Evolutionary conservation across 495 filamentous ascomycete genomes (phyloP).

Genomic region (Aspergillus hancockii): DNA sequence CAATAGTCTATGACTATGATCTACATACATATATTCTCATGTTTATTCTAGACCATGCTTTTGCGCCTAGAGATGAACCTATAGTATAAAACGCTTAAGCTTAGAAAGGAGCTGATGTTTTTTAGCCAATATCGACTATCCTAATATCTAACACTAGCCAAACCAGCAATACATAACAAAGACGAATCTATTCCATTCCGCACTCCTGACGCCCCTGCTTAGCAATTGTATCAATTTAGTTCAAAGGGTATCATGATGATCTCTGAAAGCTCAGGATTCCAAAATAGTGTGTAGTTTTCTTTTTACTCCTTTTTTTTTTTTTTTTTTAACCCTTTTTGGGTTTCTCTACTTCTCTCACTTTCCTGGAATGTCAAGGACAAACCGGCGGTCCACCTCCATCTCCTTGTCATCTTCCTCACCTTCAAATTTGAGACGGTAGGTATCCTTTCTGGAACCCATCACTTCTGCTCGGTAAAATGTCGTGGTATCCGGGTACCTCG

Average conservation of each 20-base stretch:
- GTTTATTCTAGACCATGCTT: neutral
- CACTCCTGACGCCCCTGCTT: neutral
- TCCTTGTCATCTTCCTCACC: constrained; percentile 83
- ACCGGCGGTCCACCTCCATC: constrained; percentile 75
- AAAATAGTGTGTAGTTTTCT: neutral
- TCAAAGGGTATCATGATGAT: constrained; percentile 11
- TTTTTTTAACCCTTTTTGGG: neutral
- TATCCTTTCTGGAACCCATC: constrained; percentile 66
- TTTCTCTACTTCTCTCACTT: constrained; percentile 30
- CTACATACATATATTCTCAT: no score
- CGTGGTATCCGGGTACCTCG: constrained; percentile 86
- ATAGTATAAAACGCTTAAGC: neutral
- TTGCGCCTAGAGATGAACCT: neutral
- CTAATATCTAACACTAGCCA: neutral
- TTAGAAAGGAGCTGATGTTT: neutral
- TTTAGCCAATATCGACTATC: neutral
- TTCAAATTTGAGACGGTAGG: constrained; percentile 74
- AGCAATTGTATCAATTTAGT: constrained; percentile 1
- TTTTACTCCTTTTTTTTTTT: neutral
- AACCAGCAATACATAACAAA: neutral
- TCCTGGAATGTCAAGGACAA: constrained; percentile 73
- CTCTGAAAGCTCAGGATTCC: neutral
- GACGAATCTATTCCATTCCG: neutral
- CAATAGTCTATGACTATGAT: no score
- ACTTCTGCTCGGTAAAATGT: constrained; percentile 98